Conservation (phyloP, 1,284 basidiomycete genomes). For the Trametes hirsuta region DNA sequence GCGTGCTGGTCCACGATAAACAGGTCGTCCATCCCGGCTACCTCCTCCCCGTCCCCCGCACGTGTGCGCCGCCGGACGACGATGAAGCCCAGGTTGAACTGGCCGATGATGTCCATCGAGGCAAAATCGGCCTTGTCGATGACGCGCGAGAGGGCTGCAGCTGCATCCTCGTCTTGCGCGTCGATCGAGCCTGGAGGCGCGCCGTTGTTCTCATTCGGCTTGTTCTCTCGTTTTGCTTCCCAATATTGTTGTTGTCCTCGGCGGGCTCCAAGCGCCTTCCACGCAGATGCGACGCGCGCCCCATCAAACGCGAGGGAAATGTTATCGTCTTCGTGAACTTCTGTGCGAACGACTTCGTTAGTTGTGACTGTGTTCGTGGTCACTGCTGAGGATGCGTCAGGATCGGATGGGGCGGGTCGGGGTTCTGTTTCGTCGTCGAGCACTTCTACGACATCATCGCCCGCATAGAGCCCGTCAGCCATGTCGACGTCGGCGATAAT, state of each 20-base stretch:
- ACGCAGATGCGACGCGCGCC: slow-evolving; percentile 41
- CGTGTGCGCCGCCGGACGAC: slow-evolving; percentile 66
- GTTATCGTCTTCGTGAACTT: slow-evolving; percentile 39
- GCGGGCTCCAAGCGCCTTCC: slow-evolving; percentile 33
- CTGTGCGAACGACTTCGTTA: slow-evolving; percentile 50
- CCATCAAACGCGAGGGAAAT: slow-evolving; percentile 49
- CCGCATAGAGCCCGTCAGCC: slow-evolving; percentile 7
- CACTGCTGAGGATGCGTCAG: background rate
- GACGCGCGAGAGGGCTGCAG: slow-evolving; percentile 79
- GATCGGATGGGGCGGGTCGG: background rate
- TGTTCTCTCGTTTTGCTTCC: background rate
- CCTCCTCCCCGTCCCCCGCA: slow-evolving; percentile 16
- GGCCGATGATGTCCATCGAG: slow-evolving; percentile 86
- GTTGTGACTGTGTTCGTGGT: background rate
- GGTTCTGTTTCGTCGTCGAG: background rate
- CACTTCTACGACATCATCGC: background rate
- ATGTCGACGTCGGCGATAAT: slow-evolving; percentile 10
- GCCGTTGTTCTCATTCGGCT: slow-evolving; percentile 46
- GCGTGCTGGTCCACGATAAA: slow-evolving; percentile 95
- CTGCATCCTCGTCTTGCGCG: slow-evolving; percentile 52
- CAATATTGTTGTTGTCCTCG: background rate
- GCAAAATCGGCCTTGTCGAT: slow-evolving; percentile 90
- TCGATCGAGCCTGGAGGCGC: slow-evolving; percentile 65
- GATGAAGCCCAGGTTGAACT: slow-evolving; percentile 98
- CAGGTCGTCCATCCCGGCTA: slow-evolving; percentile 69